Evolutionary conservation across 805 yeast genomes (phyloP), one percentile per base, ranked within the genome.

Genomic region (Zygoascus tannicola): DNA sequence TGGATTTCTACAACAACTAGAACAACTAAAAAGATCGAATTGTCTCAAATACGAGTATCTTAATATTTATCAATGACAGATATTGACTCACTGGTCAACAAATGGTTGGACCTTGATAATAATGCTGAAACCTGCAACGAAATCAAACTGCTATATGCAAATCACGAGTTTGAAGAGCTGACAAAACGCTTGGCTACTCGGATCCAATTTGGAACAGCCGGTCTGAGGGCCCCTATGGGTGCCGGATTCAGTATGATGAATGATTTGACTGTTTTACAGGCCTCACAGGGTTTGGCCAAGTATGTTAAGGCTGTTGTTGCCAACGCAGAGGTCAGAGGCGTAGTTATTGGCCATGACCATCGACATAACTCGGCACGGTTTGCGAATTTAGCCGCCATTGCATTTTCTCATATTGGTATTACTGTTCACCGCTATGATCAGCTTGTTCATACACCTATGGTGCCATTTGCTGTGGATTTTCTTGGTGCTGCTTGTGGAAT

Each of bases 261-360:
- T 61, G 81, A 81, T 49, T 80, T 90, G 15, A 86, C 96, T 0
- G 82, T 90, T 1, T 57, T 85, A 37, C 97, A 90, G 65, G 88
- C 97, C 0, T 78, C 96, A 10, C 63, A 60, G 46, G 70, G 69
- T 10, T 56, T 65, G 14, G 68, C 66, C 1, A 52, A 41, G 47
- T 68, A 66, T 41, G 56, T 58, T 3, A 55, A 53, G 35, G 54
- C 43, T 19, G 55, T 47, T 43, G 59, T 57, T 2, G 56, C 57
- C 4, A 52, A 60, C 19, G 60, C 66, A 20, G 32, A 50, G 5
- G 45, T 49, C 40, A 74, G 58, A 2, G 64, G 73, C 1, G 69
- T 85, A 15, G 95, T 87, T 0, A 66, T 90, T 34, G 97, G 97
- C 1, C 87, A 87, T 64, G 98, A 90, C 59, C 97, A 92, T 61